Base-by-base conservation (phyloP, 192 early-diverging fungal genomes). In the Cetraspora pellucida region DNA sequence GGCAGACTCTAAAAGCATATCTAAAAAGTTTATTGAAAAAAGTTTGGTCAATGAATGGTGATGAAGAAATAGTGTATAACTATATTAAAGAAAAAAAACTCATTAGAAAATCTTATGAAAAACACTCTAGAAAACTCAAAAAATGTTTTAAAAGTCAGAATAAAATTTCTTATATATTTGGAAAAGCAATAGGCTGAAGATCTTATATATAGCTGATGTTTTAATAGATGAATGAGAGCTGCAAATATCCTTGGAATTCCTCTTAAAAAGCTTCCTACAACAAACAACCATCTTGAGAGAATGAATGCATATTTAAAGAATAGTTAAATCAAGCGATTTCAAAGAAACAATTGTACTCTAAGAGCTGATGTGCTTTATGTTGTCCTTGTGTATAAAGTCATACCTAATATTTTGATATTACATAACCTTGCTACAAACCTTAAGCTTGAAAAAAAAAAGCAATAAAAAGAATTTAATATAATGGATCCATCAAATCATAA, bases 271-370 rank as follows among this genome's bases (percentile, higher is more conserved):
- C 19, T 64, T 27, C 28, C 61, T 28, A 64, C 31, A 27, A 64
- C 61, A 64, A 64, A 64, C 25, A 64, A 64, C 27, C 61, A 64
- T 2, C 61, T 37, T 16, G 28, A 64, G 27, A 64, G 61, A 10
- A 25, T 64, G 7, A 64, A 64, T 64, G 25, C 28, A 10, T 10
- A 27, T 27, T 31, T 64, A 37, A 64, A 64, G 25, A 64, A n/a
- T 10, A n/a, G 27, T 0, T 27, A 30, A 19, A 16, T 64, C 3
- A n/a, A 64, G 16, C 19, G 10, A 8, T 64, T 27, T 64, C 61
- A 64, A 64, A 64, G 25, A 27, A 64, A 64, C 16, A 37, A 37
- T 37, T 27, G 10, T 37, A n/a, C 27, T 64, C 10, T 64, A 16
- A 6, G 61, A 64, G 25, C 25, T 0, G 61, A 64, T 64, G 17